Evolutionary conservation across 768 basidiomycete genomes (phyloP), one percentile per base, ranked within the genome.

Genomic region (Agaricus sinodeliciosus): DNA sequence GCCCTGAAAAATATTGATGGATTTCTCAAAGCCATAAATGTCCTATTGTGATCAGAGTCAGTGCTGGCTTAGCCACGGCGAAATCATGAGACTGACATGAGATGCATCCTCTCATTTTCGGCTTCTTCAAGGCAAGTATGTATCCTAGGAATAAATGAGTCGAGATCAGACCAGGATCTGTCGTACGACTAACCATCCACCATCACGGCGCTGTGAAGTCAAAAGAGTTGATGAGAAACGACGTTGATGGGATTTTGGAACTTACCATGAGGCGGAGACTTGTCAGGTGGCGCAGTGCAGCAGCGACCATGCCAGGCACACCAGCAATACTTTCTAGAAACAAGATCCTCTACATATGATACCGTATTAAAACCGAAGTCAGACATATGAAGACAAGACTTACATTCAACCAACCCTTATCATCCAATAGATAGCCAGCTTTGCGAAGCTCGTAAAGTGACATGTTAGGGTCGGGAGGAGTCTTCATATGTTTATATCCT

Each of bases 21-120:
- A 51, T 90, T 75, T 34, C 83, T 80, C 56, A 98, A 73, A 6
- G 91, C 88, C 90, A 98, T 90, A 72, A 98, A 99, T 1, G 94
- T 96, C 84, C 90, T 89, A 51, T 18, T 44, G 48, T 43, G 56
- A 52, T 47, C 56, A 16, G 34, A 26, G 22, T 15, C 28, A 31
- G 27, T 19, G 11, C 0, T 16, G 31, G 18, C 43, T 27, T 13
- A 25, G 8, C 3, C 19, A 3, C 19, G 11, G 19, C 36, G 37
- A 18, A 22, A 9, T 31, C 16, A 49, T 15, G 37, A 41, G 22
- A 65, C 79, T 62, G 55, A 90, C 87, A 94, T 88, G 48, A 94
- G 75, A 67, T 95, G 93, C 90, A 96, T 95, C 34, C 95, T 76
- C 71, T 99, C 95, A 65, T 98, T 98, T 64, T 98, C 93, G 11